phyloP scores from a whole-genome alignment of 352 stramenopile species.

The Phytopythium oedochilum region DNA sequence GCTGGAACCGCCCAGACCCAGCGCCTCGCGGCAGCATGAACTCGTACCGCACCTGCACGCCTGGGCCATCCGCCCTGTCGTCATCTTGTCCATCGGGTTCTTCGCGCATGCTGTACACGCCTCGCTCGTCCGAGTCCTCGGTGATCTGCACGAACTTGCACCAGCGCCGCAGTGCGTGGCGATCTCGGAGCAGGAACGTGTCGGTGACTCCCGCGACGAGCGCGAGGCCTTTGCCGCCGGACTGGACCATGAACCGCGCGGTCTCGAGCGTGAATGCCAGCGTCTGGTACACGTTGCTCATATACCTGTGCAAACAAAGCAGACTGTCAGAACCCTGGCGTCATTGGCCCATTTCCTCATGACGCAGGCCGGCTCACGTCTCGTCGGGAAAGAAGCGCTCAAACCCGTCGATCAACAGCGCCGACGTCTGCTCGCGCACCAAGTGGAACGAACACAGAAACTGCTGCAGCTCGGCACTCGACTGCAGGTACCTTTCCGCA shows the following conservation, averaged over 20 bases:
- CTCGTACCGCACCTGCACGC: slow-evolving; percentile 23
- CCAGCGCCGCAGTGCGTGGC: slow-evolving; percentile 35
- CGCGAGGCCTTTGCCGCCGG: slow-evolving; percentile 26
- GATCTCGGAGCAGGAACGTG: slow-evolving; percentile 33
- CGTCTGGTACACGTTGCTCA: slow-evolving; percentile 54
- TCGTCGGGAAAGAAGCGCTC: slow-evolving; percentile 47
- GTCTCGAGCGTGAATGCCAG: slow-evolving; percentile 52
- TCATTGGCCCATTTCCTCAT: background rate
- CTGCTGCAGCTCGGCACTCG: slow-evolving; percentile 41
- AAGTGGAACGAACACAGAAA: slow-evolving; percentile 60
- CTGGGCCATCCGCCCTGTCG: background rate
- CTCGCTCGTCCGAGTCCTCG: slow-evolving; percentile 11
- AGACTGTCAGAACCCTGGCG: background rate
- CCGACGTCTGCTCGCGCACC: slow-evolving; percentile 31
- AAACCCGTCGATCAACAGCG: slow-evolving; percentile 54
- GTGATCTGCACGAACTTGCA: slow-evolving; percentile 45
- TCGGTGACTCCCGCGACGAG: slow-evolving; percentile 29
- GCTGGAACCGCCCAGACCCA: slow-evolving; percentile 22
- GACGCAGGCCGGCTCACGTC: slow-evolving; percentile 11
- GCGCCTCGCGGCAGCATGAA: slow-evolving; percentile 17
- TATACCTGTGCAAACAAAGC: slow-evolving; percentile 12
- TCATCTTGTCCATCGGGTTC: slow-evolving; percentile 13
- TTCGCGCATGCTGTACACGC: slow-evolving; percentile 28
- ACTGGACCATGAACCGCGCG: slow-evolving; percentile 37
- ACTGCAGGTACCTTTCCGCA: slow-evolving; percentile 34